Conservation (phyloP, 2,329 filamentous ascomycete species). For the Colletotrichum sp. region DNA sequence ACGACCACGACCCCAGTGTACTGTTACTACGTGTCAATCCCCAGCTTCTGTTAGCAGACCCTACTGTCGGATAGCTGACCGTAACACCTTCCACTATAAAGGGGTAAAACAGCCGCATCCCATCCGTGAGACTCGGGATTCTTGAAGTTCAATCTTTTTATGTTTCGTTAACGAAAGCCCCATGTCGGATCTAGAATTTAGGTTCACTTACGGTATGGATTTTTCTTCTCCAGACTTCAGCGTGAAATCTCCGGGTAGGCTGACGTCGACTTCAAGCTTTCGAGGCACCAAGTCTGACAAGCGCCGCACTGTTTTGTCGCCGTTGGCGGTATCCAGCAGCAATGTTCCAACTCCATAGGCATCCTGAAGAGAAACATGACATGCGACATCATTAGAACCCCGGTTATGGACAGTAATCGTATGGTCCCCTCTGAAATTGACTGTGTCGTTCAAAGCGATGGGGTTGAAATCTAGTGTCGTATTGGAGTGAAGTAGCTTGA, state of each 20-base stretch:
- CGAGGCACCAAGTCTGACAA: constrained; percentile 12
- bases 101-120: constrained; percentile 29
- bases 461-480: constrained; percentile 40
- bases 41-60: too few relatives aligned
- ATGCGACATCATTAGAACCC: constrained; percentile 35
- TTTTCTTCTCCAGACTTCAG: constrained; percentile 27
- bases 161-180: background rate
- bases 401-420: constrained; percentile 38
- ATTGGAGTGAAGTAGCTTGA: constrained; percentile 41
- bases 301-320: background rate
- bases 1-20: too few relatives aligned
- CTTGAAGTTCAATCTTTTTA: constrained; percentile 27
- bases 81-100: too few relatives aligned
- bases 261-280: constrained; percentile 15
- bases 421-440: constrained; percentile 34
- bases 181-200: background rate
- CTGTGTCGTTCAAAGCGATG: constrained; percentile 50
- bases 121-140: constrained; percentile 28
- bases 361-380: constrained; percentile 30
- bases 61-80: too few relatives aligned
- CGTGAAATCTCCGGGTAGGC: constrained; percentile 23
- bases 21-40: too few relatives aligned
- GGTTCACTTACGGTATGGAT: constrained; percentile 18
- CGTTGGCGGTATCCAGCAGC: constrained; percentile 4
- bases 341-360: constrained; percentile 40